A percentile compares a stretch with the other conserved stretches of the same genome.
Evolutionary conservation across 2,329 filamentous ascomycete species (phyloP).

Genomic region (Fusarium mexicanum): DNA sequence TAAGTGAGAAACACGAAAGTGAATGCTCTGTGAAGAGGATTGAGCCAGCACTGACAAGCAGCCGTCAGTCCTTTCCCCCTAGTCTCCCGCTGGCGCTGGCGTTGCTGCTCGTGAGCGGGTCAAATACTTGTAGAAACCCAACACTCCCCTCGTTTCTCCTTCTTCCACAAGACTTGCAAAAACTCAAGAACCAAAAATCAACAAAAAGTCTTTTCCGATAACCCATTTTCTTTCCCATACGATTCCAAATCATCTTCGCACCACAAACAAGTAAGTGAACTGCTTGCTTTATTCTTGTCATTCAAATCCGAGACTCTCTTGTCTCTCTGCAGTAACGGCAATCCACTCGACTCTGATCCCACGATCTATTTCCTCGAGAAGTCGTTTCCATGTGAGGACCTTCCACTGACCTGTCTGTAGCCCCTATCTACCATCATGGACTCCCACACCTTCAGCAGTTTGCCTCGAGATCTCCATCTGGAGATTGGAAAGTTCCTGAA

Average conservation of each 20-base stretch:
- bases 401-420: background rate
- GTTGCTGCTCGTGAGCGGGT: background rate
- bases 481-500: background rate
- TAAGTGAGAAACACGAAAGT: too few relatives aligned
- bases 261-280: background rate
- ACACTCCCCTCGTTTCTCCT: background rate
- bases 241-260: too few relatives aligned
- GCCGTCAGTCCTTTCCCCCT: too few relatives aligned
- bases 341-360: too few relatives aligned
- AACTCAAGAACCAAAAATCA: too few relatives aligned
- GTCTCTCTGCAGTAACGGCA: background rate
- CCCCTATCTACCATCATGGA: too few relatives aligned
- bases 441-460: too few relatives aligned
- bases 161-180: background rate
- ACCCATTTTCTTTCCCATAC: too few relatives aligned
- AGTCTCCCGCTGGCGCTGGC: background rate
- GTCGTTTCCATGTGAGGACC: background rate
- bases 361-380: background rate
- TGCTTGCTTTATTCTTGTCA: background rate
- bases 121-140: too few relatives aligned
- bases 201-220: too few relatives aligned
- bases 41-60: background rate
- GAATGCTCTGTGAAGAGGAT: fast-evolving
- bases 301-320: too few relatives aligned
- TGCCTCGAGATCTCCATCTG: background rate